Percentiles rank a stretch among this genome's conserved stretches.
Evolutionary conservation across 768 basidiomycete species (phyloP).

Genomic region (Boletus rex-veris): DNA sequence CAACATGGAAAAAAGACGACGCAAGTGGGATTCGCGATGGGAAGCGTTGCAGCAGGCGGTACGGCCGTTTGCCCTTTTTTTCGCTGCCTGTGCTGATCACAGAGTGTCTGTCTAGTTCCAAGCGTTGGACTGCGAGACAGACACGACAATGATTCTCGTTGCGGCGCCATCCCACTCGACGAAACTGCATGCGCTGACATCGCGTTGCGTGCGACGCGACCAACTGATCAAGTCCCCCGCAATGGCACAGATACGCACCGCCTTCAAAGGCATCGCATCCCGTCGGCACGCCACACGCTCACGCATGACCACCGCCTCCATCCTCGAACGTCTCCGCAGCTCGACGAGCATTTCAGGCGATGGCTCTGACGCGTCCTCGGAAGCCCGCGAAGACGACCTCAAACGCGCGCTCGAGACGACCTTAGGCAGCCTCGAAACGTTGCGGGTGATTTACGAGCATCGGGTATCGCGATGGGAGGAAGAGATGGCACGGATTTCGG

Average conservation of each 20-base stretch:
- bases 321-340: conserved; percentile 42
- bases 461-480: conserved; percentile 67
- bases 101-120: conserved; percentile 52
- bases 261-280: conserved; percentile 58
- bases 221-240: conserved; percentile 45
- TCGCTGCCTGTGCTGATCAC: conserved; percentile 1
- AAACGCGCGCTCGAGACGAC: conserved; percentile 66
- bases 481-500: conserved; percentile 61
- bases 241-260: conserved; percentile 49
- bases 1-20: conserved; percentile 61
- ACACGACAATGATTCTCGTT: conserved; percentile 70
- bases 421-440: conserved; percentile 58
- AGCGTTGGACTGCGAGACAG: conserved; percentile 74
- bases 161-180: conserved; percentile 73
- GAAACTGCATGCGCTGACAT: conserved; percentile 60
- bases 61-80: conserved; percentile 16
- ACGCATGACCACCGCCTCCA: conserved; percentile 44
- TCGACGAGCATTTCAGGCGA: conserved; percentile 44
- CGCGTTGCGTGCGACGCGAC: conserved; percentile 66
- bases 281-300: conserved; percentile 49
- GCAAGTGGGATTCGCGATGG: conserved; percentile 76
- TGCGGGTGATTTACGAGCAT: conserved; percentile 65
- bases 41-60: conserved; percentile 72
- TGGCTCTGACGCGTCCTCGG: conserved; percentile 51
- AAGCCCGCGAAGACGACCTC: conserved; percentile 59